Conservation (phyloP, 306 rosid species). For the Dicorynia guianensis region DNA sequence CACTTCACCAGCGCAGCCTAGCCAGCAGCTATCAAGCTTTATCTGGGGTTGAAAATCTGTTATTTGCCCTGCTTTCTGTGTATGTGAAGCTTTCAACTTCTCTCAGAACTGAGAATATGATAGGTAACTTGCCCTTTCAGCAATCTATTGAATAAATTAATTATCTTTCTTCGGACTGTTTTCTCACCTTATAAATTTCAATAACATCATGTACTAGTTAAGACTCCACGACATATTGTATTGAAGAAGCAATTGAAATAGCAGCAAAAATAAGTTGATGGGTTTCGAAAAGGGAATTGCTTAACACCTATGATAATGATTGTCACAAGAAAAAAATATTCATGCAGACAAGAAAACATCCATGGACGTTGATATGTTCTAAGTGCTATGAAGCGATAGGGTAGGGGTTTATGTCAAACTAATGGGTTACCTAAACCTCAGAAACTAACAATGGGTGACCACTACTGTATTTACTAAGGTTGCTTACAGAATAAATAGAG, state of each 20-base stretch:
- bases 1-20: slow-evolving; percentile 36
- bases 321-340: slow-evolving; percentile 37
- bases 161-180: neutral
- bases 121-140: slow-evolving; percentile 37
- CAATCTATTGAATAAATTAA: neutral
- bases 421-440: slow-evolving; percentile 36
- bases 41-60: slow-evolving; percentile 39
- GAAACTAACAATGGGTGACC: slow-evolving; percentile 14
- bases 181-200: slow-evolving; percentile 32
- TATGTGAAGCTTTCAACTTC: slow-evolving; percentile 52
- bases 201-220: slow-evolving; percentile 21
- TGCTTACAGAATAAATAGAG: slow-evolving; percentile 24
- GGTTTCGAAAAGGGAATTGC: slow-evolving; percentile 36
- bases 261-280: slow-evolving; percentile 13
- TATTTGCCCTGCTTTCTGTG: slow-evolving; percentile 13
- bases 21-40: neutral
- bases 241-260: slow-evolving; percentile 36
- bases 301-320: slow-evolving; percentile 45
- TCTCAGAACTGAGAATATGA: neutral
- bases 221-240: slow-evolving; percentile 36
- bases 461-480: slow-evolving; percentile 26
- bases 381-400: slow-evolving; percentile 2
- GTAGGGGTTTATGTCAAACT: slow-evolving; percentile 37
- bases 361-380: neutral
- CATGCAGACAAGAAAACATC: slow-evolving; percentile 51